phyloP scores from a whole-genome alignment of 495 filamentous ascomycete genomes.

The Cryomyces minteri region DNA sequence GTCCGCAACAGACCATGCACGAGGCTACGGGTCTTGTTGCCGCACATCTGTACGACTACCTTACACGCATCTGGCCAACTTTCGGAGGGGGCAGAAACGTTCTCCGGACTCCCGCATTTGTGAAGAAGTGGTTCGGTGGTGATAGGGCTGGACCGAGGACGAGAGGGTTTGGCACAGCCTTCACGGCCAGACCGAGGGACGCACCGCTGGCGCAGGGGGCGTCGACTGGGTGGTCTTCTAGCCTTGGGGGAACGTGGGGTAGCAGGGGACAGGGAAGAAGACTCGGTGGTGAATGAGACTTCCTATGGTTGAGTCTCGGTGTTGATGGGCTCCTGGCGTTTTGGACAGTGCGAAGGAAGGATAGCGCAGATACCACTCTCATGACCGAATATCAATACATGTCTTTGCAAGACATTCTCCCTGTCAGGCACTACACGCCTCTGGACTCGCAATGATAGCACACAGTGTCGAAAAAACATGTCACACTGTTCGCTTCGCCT shows the following conservation, averaged over 20 bases:
- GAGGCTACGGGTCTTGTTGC: constrained; percentile 56
- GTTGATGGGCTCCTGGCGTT: too few relatives aligned
- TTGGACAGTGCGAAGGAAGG: too few relatives aligned
- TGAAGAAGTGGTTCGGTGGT: constrained; percentile 41
- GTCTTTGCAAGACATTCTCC: too few relatives aligned
- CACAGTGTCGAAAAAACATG: too few relatives aligned
- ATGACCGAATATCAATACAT: too few relatives aligned
- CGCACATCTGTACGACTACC: constrained; percentile 72
- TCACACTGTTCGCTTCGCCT: too few relatives aligned
- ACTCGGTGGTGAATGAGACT: constrained; percentile 5
- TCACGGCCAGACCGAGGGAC: not conserved
- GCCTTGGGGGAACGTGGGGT: constrained; percentile 5
- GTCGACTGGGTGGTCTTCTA: constrained; percentile 6
- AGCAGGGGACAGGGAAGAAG: constrained; percentile 5
- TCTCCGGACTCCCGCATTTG: constrained; percentile 45
- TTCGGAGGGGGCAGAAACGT: constrained; percentile 64
- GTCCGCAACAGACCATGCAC: constrained; percentile 27
- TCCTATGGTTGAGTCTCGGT: too few relatives aligned
- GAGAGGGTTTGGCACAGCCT: constrained; percentile 41
- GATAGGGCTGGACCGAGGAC: constrained; percentile 21
- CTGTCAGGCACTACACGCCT: too few relatives aligned
- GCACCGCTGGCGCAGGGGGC: constrained; percentile 1
- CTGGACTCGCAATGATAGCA: too few relatives aligned
- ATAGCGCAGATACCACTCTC: too few relatives aligned
- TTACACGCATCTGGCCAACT: constrained; percentile 63